Percentiles rank a stretch among this genome's conserved stretches.
Conservation (phyloP, 2,329 filamentous ascomycete genomes). For the Diplodia mutila region DNA sequence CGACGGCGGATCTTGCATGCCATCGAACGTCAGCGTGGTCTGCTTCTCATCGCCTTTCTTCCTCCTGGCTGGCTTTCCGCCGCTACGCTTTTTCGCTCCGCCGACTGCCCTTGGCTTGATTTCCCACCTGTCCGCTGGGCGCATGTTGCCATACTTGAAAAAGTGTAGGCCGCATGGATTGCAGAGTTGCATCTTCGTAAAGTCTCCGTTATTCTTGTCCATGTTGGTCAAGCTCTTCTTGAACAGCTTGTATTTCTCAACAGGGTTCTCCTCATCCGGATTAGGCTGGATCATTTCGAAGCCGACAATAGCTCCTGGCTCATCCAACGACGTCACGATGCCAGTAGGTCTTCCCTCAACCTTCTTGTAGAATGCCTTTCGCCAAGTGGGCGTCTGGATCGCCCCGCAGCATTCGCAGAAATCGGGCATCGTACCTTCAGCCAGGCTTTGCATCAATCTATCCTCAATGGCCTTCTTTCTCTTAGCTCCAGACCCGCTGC, state of each 20-base stretch:
- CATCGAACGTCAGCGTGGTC: constrained; percentile 6
- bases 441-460: constrained; percentile 62
- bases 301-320: constrained; percentile 66
- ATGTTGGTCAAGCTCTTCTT: constrained; percentile 73
- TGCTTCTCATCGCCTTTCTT: constrained; percentile 29
- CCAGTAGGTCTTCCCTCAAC: constrained; percentile 70
- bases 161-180: constrained; percentile 98
- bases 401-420: constrained; percentile 93
- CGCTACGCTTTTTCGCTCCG: constrained; percentile 48
- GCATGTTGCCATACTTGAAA: constrained; percentile 81
- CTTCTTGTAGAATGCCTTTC: constrained; percentile 70
- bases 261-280: constrained; percentile 60
- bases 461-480: constrained; percentile 67
- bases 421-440: constrained; percentile 80
- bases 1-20: constrained; percentile 8
- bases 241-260: constrained; percentile 71
- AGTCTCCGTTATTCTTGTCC: constrained; percentile 63
- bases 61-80: constrained; percentile 40
- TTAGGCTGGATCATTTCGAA: constrained; percentile 37
- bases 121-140: constrained; percentile 83
- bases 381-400: constrained; percentile 95
- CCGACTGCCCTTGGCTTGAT: constrained; percentile 41
- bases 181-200: constrained; percentile 77
- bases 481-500: constrained; percentile 60
- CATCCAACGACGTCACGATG: constrained; percentile 70